Percentiles rank a stretch among this genome's conserved stretches.
Evolutionary conservation across 805 yeast species (phyloP).

Genomic region (Ogataea salicorniae): DNA sequence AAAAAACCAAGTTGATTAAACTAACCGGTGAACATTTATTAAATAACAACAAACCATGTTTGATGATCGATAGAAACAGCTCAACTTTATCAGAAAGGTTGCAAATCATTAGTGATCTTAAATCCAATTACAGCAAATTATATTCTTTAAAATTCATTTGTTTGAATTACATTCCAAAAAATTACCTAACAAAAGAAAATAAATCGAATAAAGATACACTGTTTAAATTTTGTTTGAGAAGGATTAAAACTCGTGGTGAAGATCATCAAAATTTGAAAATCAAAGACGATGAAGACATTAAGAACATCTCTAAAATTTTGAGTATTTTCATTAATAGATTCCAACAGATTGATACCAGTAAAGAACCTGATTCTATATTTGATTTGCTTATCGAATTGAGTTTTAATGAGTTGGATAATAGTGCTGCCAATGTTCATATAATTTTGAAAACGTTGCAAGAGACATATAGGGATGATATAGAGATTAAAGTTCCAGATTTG

Average conservation of each 20-base stretch:
- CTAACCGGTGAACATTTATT: constrained; percentile 33
- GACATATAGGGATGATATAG: neutral
- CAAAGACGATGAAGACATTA: constrained; percentile 32
- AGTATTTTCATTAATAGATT: constrained; percentile 61
- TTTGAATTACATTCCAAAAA: constrained; percentile 49
- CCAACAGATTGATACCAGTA: constrained; percentile 42
- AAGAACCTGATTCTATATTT: constrained; percentile 55
- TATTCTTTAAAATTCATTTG: constrained; percentile 50
- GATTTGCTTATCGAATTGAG: constrained; percentile 54
- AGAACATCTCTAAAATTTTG: constrained; percentile 53
- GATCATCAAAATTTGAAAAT: constrained; percentile 73
- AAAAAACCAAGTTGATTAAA: constrained; percentile 40
- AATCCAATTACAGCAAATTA: constrained; percentile 34
- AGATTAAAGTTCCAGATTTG: neutral
- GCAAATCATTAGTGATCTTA: constrained; percentile 50
- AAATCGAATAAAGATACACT: constrained; percentile 21
- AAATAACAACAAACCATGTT: constrained; percentile 32
- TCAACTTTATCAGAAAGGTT: constrained; percentile 59
- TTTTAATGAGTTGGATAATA: constrained; percentile 19
- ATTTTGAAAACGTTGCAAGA: neutral
- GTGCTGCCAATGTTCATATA: neutral
- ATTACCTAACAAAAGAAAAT: neutral
- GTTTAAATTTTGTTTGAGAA: constrained; percentile 42
- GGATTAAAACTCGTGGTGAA: constrained; percentile 66
- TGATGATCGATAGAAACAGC: constrained; percentile 73